These are phyloP conservation scores for Zarea fungicola DNA, from an alignment of 2,329 filamentous ascomycete species.

Conservation along the genomic window DNA sequence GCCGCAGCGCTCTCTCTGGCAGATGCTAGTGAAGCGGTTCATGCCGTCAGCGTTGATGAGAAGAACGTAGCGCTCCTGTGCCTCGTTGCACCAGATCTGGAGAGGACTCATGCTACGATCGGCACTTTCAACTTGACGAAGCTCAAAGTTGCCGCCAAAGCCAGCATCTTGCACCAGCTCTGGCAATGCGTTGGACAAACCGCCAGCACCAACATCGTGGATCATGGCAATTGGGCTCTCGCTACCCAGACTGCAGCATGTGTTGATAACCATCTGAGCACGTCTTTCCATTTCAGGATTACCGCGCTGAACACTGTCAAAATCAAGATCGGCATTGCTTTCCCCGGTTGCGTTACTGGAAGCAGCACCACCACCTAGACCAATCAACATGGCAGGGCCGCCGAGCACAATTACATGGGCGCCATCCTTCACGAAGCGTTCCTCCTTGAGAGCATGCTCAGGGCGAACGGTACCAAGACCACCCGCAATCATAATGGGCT, in stretches of 20 bases:
- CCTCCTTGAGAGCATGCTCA: slow-evolving; percentile 82
- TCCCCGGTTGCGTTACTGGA: slow-evolving; percentile 87
- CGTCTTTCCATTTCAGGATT: slow-evolving; percentile 95
- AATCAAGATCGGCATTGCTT: slow-evolving; percentile 87
- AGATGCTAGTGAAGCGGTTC: slow-evolving; percentile 67
- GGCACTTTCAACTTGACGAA: slow-evolving; percentile 88
- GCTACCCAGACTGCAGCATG: slow-evolving; percentile 76
- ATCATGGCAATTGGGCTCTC: slow-evolving; percentile 94
- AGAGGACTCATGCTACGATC: slow-evolving; percentile 91
- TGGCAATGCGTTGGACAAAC: slow-evolving; percentile 68
- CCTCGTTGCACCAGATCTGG: slow-evolving; percentile 97
- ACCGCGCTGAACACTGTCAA: slow-evolving; percentile 92
- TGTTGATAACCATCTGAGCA: slow-evolving; percentile 97
- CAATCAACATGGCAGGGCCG: slow-evolving; percentile 95
- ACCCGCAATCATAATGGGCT: slow-evolving; percentile 97
- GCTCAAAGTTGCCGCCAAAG: slow-evolving; percentile 84
- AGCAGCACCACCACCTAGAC: slow-evolving; percentile 89
- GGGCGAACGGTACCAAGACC: slow-evolving; percentile 90
- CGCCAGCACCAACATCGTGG: slow-evolving; percentile 94
- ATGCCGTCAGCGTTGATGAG: slow-evolving; percentile 77
- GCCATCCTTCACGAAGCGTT: slow-evolving; percentile 73
- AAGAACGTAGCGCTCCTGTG: slow-evolving; percentile 93
- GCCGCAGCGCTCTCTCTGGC: slow-evolving; percentile 76
- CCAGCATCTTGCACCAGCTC: slow-evolving; percentile 90
- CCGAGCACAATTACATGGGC: slow-evolving; percentile 89